phyloP scores from a whole-genome alignment of 208 protist genomes.

The Leishmania amazonensis region DNA sequence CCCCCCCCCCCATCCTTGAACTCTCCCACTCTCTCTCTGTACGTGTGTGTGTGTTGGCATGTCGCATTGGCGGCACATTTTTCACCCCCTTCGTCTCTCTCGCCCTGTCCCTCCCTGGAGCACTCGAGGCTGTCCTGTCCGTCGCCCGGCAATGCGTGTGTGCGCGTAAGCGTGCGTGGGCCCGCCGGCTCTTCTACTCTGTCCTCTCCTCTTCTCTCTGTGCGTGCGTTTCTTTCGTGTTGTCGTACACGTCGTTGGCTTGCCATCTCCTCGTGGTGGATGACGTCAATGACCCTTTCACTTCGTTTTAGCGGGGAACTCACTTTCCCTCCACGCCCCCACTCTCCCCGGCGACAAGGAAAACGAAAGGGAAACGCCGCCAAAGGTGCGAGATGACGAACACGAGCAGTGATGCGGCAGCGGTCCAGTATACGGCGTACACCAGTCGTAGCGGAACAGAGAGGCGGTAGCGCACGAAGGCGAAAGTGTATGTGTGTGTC shows the following conservation, averaged over 20 bases:
- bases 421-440: neutral
- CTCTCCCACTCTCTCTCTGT: neutral
- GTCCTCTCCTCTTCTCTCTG: neutral
- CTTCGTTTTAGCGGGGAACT: neutral
- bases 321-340: no score
- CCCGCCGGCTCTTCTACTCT: neutral
- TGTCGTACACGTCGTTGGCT: neutral
- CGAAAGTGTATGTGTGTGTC: neutral
- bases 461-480: no score
- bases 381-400: neutral
- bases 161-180: neutral
- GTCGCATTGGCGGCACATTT: neutral
- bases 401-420: no score
- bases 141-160: neutral
- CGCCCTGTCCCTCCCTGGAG: neutral
- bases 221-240: neutral
- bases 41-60: neutral
- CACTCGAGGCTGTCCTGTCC: neutral
- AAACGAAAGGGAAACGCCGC: neutral
- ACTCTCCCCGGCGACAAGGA: neutral
- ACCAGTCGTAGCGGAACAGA: neutral
- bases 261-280: neutral
- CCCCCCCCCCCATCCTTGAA: neutral
- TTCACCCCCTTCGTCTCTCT: neutral
- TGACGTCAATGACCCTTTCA: neutral